Conservation (phyloP, 352 stramenopile genomes). For the Pythium myriotylum region DNA sequence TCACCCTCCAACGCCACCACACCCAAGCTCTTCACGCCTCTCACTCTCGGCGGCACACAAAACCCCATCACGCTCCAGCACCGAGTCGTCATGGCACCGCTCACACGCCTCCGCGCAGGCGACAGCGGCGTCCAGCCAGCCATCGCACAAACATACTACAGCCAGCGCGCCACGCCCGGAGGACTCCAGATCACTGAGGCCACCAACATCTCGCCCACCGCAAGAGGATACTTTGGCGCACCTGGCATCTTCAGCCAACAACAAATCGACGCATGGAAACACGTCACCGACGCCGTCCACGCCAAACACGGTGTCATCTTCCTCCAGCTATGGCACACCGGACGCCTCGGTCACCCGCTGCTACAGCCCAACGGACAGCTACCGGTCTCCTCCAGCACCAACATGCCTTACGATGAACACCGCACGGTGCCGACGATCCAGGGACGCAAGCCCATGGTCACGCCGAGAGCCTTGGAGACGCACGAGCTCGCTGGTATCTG, state of each 20-base stretch:
- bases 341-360: constrained; percentile 47
- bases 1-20: not conserved
- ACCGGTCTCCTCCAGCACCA: constrained; percentile 14
- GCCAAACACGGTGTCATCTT: constrained; percentile 58
- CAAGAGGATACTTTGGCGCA: constrained; percentile 21
- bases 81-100: constrained; percentile 40
- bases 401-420: constrained; percentile 8
- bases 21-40: constrained; percentile 29
- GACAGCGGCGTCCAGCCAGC: constrained; percentile 17
- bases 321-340: constrained; percentile 75
- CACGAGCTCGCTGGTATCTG: constrained; percentile 65
- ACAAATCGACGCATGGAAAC: constrained; percentile 43
- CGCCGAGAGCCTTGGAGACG: constrained; percentile 48
- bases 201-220: constrained; percentile 28
- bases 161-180: constrained; percentile 31
- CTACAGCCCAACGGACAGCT: not conserved
- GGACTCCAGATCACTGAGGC: constrained; percentile 48
- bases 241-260: constrained; percentile 44
- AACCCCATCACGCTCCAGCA: constrained; percentile 33
- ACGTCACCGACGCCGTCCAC: constrained; percentile 55
- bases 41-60: constrained; percentile 26
- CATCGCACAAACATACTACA: constrained; percentile 36
- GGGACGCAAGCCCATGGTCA: constrained; percentile 27
- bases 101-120: constrained; percentile 30
- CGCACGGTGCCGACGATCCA: not conserved